These are phyloP conservation scores for Lasiodiplodia hormozganensis DNA, from an alignment of 2,329 filamentous ascomycete genomes.

Conservation along the genomic window DNA sequence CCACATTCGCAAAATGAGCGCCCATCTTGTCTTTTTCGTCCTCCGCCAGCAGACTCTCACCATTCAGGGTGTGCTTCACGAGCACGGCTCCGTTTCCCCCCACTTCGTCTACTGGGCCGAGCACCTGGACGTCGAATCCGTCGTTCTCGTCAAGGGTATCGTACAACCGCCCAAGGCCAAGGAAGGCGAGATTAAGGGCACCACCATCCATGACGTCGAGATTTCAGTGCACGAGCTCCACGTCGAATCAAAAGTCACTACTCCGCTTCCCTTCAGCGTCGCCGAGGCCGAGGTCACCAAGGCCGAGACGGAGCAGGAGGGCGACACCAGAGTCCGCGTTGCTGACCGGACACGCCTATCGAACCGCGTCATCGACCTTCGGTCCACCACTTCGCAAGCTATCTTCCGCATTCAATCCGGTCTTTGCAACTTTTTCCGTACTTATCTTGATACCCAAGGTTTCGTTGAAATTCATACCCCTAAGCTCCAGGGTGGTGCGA, in stretches of 20 bases:
- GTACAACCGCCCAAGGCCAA: constrained; percentile 73
- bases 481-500: constrained; percentile 87
- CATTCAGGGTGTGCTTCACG: constrained; percentile 80
- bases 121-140: constrained; percentile 77
- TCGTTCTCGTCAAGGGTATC: constrained; percentile 77
- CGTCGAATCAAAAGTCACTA: constrained; percentile 66
- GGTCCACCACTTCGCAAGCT: constrained; percentile 84
- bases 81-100: constrained; percentile 67
- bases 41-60: constrained; percentile 84
- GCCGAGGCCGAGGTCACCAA: constrained; percentile 72
- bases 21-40: constrained; percentile 82
- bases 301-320: constrained; percentile 61
- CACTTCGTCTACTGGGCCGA: constrained; percentile 89
- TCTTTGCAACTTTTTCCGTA: constrained; percentile 80
- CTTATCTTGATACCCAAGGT: constrained; percentile 73
- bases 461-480: constrained; percentile 96
- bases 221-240: constrained; percentile 72
- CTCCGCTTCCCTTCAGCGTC: constrained; percentile 71
- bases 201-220: constrained; percentile 78
- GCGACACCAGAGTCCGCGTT: constrained; percentile 65
- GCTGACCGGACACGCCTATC: constrained; percentile 75
- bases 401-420: constrained; percentile 87
- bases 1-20: constrained; percentile 80
- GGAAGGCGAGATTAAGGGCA: constrained; percentile 73
- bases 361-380: constrained; percentile 82